These are phyloP conservation scores for Lepraria neglecta DNA, from an alignment of 495 filamentous ascomycete genomes.

Conservation along the genomic window DNA sequence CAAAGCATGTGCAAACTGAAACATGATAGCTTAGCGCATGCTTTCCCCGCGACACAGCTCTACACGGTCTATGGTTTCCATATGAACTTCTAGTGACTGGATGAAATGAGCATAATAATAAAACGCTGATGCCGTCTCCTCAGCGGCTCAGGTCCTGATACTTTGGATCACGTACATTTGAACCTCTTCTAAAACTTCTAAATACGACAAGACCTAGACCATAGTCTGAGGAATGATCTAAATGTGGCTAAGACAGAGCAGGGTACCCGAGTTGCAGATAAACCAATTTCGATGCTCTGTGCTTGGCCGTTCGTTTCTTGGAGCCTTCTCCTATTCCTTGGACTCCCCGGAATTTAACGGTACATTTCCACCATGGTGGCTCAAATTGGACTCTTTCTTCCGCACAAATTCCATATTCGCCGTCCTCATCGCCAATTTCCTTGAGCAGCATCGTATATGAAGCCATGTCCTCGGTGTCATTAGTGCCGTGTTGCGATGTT, in stretches of 20 bases:
- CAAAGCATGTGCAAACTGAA: no score
- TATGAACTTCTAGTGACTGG: no score
- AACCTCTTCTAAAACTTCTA: no score
- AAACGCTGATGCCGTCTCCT: no score
- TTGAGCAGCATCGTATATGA: background rate
- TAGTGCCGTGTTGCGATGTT: background rate
- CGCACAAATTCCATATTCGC: background rate
- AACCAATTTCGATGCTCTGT: background rate
- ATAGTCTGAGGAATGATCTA: no score
- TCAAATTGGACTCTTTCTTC: conserved; percentile 1
- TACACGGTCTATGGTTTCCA: no score
- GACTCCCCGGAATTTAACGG: background rate
- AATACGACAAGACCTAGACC: no score
- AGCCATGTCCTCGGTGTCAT: background rate
- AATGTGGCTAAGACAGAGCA: background rate
- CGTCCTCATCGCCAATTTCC: background rate
- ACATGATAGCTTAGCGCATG: no score
- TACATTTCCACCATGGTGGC: background rate
- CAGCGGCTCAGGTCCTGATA: no score
- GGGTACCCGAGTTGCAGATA: background rate
- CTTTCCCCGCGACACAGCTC: no score
- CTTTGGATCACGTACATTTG: no score
- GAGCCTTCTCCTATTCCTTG: background rate
- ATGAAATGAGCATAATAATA: no score
- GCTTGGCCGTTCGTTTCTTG: conserved; percentile 2